Evolutionary conservation across 768 basidiomycete genomes (phyloP), one percentile per base, ranked within the genome.

Genomic region (Serpula lacrymans): DNA sequence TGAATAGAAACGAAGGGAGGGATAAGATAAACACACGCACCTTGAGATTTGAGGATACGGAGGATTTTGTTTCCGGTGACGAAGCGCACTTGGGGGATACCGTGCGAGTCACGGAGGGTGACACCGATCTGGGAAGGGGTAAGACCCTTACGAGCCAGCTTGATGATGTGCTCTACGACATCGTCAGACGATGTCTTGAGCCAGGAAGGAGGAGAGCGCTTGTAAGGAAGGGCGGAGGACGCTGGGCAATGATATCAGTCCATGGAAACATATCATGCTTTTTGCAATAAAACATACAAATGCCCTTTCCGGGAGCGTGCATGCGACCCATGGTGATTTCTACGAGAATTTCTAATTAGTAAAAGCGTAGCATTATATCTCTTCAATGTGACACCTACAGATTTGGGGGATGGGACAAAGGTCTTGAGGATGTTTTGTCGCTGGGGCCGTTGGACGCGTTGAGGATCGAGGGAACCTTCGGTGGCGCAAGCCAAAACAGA

Each of bases 281-380:
- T 21, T 13, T 39, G 12, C 6, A 17, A 34, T 34, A 43, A 37
- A n/a, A 82, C 86, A 58, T 69, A 91, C 88, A 89, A 78, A 98
- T 96, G 80, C 94, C 95, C 91, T 98, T 98, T 72, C 92, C 92
- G 71, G 93, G 92, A 82, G 93, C 93, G 82, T 98, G 95, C 91
- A 96, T 93, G 64, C 93, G 91, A 88, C 86, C 88, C 88, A 91
- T 91, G 72, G 55, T 71, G 64, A 46, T 58, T 48, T 71, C 65
- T 75, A 21, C 6, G 37, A 12, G 10, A 31, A 39, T n/a, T n/a
- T n/a, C 8, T 9, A 3, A 38, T 53, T 33, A 54, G 56, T 34
- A 56, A 23, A 31, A 41, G 16, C 11, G 49, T 21, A 33, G 34
- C 33, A 49, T 14, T 10, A 37, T n/a, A 20, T 23, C 34, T 36